Conservation (phyloP, 2,329 filamentous ascomycete species). For the Clarireedia hainanense region DNA sequence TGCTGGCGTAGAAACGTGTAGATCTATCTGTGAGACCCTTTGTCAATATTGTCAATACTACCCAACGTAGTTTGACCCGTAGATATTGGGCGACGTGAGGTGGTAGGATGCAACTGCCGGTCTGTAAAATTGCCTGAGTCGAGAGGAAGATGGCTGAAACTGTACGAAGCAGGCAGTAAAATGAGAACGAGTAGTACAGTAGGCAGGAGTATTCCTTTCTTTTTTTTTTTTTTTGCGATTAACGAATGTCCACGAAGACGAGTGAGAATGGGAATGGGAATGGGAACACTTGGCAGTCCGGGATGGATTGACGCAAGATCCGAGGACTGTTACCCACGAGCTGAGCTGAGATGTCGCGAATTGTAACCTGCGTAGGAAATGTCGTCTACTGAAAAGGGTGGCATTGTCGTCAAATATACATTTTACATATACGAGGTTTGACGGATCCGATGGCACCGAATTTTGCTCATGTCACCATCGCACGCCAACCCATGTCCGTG, state of each 20-base stretch:
- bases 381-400: background rate
- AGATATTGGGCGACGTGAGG: background rate
- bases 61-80: background rate
- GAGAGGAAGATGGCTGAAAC: background rate
- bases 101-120: background rate
- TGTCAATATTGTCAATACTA: background rate
- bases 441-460: background rate
- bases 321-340: background rate
- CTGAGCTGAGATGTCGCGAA: background rate
- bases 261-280: background rate
- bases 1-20: conserved; percentile 8
- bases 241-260: background rate
- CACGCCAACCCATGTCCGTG: background rate
- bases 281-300: background rate
- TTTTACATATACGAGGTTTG: background rate
- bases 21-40: conserved; percentile 6
- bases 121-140: background rate
- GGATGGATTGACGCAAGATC: background rate
- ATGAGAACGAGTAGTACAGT: background rate
- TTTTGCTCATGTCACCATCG: background rate
- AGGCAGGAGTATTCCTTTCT: background rate
- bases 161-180: background rate
- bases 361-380: background rate
- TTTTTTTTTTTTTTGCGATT: background rate
- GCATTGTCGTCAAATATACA: background rate